Conservation (phyloP, 148 eudicot genomes). For the Euryodendron excelsum region DNA sequence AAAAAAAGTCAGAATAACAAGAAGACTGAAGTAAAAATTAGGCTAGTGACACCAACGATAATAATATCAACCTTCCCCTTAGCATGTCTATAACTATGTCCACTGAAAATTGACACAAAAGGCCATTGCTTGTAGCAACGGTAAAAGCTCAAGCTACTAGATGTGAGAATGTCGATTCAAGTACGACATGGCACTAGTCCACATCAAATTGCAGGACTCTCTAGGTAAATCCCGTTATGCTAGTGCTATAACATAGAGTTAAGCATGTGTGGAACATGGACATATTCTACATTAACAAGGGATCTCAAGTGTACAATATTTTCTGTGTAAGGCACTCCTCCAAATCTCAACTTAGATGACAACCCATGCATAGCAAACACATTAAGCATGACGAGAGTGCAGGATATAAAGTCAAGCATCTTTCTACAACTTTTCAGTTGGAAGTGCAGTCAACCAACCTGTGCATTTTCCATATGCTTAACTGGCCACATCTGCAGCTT, state of each 20-base stretch:
- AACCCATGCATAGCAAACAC: not conserved
- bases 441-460: conserved; percentile 15
- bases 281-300: not conserved
- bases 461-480: conserved; percentile 10
- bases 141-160: not conserved
- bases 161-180: not conserved
- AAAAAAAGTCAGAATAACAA: too few species aligned
- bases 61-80: too few species aligned
- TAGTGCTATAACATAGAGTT: not conserved
- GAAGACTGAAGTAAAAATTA: too few species aligned
- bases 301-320: not conserved
- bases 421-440: not conserved
- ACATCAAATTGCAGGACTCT: too few species aligned
- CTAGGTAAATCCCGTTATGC: too few species aligned
- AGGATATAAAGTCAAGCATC: not conserved
- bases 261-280: not conserved
- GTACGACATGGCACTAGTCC: too few species aligned
- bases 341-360: not conserved
- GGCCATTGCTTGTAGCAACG: not conserved
- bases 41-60: too few species aligned
- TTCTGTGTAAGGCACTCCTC: not conserved
- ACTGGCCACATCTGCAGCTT: conserved; percentile 23
- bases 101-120: not conserved
- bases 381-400: not conserved
- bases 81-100: too few species aligned